Evolutionary conservation across 2,329 filamentous ascomycete genomes (phyloP).

Genomic region (Pseudogymnoascus sp.): DNA sequence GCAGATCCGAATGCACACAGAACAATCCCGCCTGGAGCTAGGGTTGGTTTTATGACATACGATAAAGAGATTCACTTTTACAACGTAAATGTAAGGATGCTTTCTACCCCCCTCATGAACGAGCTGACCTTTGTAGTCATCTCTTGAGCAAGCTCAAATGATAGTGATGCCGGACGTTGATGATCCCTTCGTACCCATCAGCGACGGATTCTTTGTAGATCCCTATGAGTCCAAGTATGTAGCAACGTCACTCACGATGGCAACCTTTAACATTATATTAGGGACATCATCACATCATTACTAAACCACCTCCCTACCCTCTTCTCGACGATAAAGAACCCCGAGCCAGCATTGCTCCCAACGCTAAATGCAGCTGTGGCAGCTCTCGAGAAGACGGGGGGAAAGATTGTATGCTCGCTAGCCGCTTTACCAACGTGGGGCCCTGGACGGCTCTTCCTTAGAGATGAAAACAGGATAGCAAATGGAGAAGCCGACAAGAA

Average conservation of each 20-base stretch:
- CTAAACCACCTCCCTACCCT: constrained; percentile 73
- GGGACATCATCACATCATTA: constrained; percentile 76
- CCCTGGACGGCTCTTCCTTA: constrained; percentile 72
- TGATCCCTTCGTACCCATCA: constrained; percentile 88
- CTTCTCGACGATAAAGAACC: constrained; percentile 81
- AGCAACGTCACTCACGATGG: not conserved
- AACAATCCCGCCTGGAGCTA: constrained; percentile 66
- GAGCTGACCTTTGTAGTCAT: constrained; percentile 40
- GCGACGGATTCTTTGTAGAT: constrained; percentile 89
- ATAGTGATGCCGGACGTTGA: constrained; percentile 97
- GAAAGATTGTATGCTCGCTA: constrained; percentile 83
- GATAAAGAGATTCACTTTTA: constrained; percentile 98
- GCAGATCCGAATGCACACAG: constrained; percentile 40
- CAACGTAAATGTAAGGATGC: constrained; percentile 67
- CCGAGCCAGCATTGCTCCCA: constrained; percentile 80
- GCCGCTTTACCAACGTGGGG: constrained; percentile 87
- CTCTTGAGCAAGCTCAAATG: constrained; percentile 86
- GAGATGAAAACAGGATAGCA: constrained; percentile 80
- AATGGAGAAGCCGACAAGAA: constrained; percentile 88
- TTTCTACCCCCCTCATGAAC: not conserved
- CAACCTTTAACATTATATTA: constrained; percentile 21
- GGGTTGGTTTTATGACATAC: constrained; percentile 90
- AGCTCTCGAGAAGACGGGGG: constrained; percentile 79
- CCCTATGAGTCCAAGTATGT: constrained; percentile 73
- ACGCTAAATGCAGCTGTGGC: constrained; percentile 74